Conservation (phyloP, 2,329 filamentous ascomycete genomes). For the Monilinia aucupariae region DNA sequence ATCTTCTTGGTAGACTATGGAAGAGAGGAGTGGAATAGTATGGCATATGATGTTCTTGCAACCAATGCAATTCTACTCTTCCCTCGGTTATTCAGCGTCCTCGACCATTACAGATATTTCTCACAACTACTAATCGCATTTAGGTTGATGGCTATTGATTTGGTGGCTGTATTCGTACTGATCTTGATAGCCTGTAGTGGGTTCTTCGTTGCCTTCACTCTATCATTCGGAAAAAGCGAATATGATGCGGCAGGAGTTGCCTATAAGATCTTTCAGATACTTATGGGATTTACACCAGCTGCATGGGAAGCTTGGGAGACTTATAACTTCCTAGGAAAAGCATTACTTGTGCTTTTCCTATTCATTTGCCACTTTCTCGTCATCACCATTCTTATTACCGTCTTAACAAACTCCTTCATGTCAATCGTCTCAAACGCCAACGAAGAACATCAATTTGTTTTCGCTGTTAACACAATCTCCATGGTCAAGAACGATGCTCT, state of each 20-base stretch:
- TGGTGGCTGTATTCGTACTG: constrained; percentile 77
- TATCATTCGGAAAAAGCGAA: constrained; percentile 66
- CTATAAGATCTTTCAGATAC: constrained; percentile 85
- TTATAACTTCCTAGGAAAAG: constrained; percentile 74
- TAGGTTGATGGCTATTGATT: constrained; percentile 84
- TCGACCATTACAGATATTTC: constrained; percentile 95
- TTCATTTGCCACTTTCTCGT: constrained; percentile 95
- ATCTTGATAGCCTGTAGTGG: constrained; percentile 86
- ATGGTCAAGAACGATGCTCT: constrained; percentile 98
- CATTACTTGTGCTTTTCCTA: constrained; percentile 73
- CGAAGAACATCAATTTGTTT: constrained; percentile 87
- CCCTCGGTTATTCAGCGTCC: constrained; percentile 82
- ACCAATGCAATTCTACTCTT: constrained; percentile 86
- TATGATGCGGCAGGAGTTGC: constrained; percentile 70
- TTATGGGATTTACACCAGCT: constrained; percentile 94
- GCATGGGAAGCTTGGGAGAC: constrained; percentile 79
- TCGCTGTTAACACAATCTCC: constrained; percentile 93
- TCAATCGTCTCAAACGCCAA: constrained; percentile 88
- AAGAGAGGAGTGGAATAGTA: constrained; percentile 65
- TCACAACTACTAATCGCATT: constrained; percentile 92
- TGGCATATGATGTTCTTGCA: constrained; percentile 90
- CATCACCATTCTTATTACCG: constrained; percentile 89
- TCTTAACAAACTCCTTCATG: constrained; percentile 96
- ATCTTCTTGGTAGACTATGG: constrained; percentile 72
- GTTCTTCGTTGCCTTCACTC: constrained; percentile 90